Conservation (phyloP, 2,329 filamentous ascomycete species). For the Aureobasidium melanogenum region DNA sequence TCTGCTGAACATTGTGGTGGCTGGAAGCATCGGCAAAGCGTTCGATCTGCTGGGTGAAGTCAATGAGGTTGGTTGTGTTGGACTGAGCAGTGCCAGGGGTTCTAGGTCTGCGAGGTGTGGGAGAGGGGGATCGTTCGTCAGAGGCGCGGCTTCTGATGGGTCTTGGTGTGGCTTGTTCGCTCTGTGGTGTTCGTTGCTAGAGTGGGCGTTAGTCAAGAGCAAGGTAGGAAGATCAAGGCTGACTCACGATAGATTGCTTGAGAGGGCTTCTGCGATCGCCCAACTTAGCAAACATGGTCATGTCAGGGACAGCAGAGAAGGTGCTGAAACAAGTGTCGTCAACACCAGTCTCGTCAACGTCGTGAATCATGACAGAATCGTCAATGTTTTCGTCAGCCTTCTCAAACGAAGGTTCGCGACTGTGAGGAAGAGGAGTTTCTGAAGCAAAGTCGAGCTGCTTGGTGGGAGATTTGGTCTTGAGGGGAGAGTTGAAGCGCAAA, state of each 20-base stretch:
- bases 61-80: constrained; percentile 70
- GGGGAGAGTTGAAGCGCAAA: constrained; percentile 19
- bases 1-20: constrained; percentile 26
- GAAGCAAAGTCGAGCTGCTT: constrained; percentile 10
- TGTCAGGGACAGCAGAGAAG: constrained; percentile 82
- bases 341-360: constrained; percentile 28
- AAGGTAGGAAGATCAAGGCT: neutral
- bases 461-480: constrained; percentile 4
- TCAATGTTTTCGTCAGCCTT: neutral
- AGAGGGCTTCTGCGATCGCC: constrained; percentile 38
- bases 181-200: constrained; percentile 12
- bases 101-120: constrained; percentile 44
- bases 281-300: constrained; percentile 72
- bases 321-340: constrained; percentile 74
- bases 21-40: constrained; percentile 37
- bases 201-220: neutral
- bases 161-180: constrained; percentile 41
- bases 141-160: constrained; percentile 37
- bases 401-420: constrained; percentile 1
- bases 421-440: constrained; percentile 18
- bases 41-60: constrained; percentile 76
- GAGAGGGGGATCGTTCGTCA: constrained; percentile 36
- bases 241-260: constrained; percentile 1
- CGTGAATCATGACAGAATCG: neutral
- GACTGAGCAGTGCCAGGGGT: constrained; percentile 33